Evolutionary conservation across 345 rosid species (phyloP), one percentile per base, ranked within the genome.

Genomic region (Euclidium syriacum): DNA sequence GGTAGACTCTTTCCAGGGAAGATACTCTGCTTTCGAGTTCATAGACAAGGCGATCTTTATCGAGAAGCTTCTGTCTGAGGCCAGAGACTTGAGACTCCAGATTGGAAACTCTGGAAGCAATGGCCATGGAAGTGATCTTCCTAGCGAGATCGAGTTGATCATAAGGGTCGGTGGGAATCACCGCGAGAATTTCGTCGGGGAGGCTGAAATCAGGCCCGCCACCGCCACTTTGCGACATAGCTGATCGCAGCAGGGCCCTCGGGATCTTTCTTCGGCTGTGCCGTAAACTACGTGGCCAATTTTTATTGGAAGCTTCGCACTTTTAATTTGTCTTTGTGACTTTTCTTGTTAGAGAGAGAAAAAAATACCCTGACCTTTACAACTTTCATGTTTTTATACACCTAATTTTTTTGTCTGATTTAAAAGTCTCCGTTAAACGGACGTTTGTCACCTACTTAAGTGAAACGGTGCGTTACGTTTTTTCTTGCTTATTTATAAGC

Each of bases 131-230:
- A 9, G 97, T 92, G 68, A 89, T 92, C 85, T 87, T 89, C 57
- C 97, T 86, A 7, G 99, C 97, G 69, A 92, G 89, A 81, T 92
- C 97, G 74, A 92, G 81, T 73, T 89, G 94, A 19, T 92, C 96
- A 73, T 83, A 89, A 8, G 97, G 94, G 39, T 92, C 95, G 24
- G 91, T 60, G 11, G 98, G 97, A 15, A 92, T 87, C 51, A 87
- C 85, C 9, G 91, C 83, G 47, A 87, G 81, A 25, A 92, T 70
- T 77, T 85, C 91, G 40, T 92, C 95, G 59, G 90, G 62, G 23
- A 92, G 62, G 42, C 69, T 67, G 50, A 89, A 87, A 71, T 85
- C 91, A 17, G 81, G 76, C 32, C 67, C 81, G 47, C 59, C 74
- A 10, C 64, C 64, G 62, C 40, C 44, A 29, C 34, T 44, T 47